Conservation (phyloP, 2,329 filamentous ascomycete species). For the Dothidotthia symphoricarpi region DNA sequence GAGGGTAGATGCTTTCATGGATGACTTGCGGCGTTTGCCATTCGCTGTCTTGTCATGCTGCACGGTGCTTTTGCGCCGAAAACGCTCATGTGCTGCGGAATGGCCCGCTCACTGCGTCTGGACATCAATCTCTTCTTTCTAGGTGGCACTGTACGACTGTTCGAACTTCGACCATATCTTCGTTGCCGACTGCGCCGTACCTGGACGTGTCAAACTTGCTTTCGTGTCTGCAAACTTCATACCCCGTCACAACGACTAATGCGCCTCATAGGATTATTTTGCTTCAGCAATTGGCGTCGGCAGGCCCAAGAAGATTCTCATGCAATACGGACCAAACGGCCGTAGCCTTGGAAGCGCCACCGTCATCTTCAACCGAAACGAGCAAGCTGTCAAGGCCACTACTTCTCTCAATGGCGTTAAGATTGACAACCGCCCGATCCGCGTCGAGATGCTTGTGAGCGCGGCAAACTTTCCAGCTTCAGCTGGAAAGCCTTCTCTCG, state of each 20-base stretch:
- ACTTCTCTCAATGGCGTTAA: conserved; percentile 81
- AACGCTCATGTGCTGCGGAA: conserved; percentile 14
- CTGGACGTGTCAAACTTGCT: conserved; percentile 30
- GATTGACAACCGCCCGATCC: conserved; percentile 87
- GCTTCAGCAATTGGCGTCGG: conserved; percentile 82
- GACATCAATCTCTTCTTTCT: conserved; percentile 24
- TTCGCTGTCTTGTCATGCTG: conserved; percentile 8
- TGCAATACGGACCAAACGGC: conserved; percentile 91
- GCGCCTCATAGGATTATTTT: conserved; percentile 88
- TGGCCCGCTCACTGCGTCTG: conserved; percentile 16
- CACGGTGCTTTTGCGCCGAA: conserved; percentile 8
- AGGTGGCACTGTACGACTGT: conserved; percentile 23
- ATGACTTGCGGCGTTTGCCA: conserved; percentile 14
- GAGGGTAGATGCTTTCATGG: conserved; percentile 19
- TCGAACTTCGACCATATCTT: conserved; percentile 25
- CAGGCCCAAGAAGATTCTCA: conserved; percentile 83
- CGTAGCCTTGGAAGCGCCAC: conserved; percentile 90
- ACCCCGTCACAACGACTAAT: conserved; percentile 59
- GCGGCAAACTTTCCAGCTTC: conserved; percentile 69
- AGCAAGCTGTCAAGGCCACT: conserved; percentile 81
- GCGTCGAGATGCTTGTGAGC: conserved; percentile 90
- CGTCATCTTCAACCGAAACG: conserved; percentile 77
- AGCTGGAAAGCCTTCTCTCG: conserved; percentile 66
- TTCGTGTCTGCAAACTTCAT: conserved; percentile 33
- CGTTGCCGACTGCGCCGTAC: conserved; percentile 14